Evolutionary conservation across 371 early-diverging fungal genomes (phyloP).

Genomic region (Mycotypha africana): DNA sequence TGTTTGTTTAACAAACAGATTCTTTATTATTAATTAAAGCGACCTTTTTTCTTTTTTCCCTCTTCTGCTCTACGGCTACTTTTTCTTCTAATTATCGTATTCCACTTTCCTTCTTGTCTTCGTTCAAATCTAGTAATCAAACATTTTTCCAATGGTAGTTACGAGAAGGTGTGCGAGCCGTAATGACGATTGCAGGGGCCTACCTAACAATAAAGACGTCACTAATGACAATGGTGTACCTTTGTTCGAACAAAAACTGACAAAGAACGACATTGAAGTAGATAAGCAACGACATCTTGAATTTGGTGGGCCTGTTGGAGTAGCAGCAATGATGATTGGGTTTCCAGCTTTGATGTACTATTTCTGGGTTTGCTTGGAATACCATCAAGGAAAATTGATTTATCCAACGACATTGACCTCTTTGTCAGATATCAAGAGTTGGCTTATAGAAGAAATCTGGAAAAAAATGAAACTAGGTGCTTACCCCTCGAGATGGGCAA

Average conservation of each 20-base stretch:
- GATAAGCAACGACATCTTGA: conserved; percentile 64
- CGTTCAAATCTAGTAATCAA: too few species aligned
- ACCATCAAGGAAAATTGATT: conserved; percentile 55
- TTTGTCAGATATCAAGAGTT: conserved; percentile 26
- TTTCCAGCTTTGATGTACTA: conserved; percentile 74
- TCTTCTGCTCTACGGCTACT: too few species aligned
- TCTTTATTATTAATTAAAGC: too few species aligned
- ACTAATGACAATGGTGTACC: conserved; percentile 40
- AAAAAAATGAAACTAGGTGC: conserved; percentile 38
- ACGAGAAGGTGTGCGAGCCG: too few species aligned
- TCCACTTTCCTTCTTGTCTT: too few species aligned
- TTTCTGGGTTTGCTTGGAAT: conserved; percentile 65
- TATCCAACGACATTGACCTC: conserved; percentile 37
- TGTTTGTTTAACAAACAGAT: too few species aligned
- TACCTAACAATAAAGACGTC: too few species aligned
- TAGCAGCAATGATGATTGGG: conserved; percentile 63
- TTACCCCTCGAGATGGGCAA: conserved; percentile 47
- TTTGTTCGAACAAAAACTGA: conserved; percentile 29
- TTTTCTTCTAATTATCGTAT: too few species aligned
- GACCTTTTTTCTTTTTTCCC: too few species aligned
- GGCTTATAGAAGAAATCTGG: conserved; percentile 40
- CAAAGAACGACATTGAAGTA: conserved; percentile 42
- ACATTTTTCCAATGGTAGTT: too few species aligned
- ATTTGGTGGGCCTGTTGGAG: conserved; percentile 71
- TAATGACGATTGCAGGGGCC: too few species aligned